Percentiles rank a stretch among this genome's conserved stretches.
Evolutionary conservation across 208 protist genomes (phyloP).

Genomic region (Crithidia acanthocephali): DNA sequence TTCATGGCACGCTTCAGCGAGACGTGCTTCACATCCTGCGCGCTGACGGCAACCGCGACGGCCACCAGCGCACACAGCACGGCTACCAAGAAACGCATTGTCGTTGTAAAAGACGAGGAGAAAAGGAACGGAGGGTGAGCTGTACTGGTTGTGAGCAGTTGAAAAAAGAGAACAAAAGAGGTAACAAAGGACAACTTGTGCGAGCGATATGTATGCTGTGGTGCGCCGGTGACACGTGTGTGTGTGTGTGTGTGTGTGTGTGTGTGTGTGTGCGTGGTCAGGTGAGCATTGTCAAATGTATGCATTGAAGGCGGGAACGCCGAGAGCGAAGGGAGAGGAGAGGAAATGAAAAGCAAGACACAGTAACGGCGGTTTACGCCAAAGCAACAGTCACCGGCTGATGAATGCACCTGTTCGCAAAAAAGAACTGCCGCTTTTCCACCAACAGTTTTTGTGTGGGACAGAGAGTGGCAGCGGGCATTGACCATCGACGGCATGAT

Average conservation of each 20-base stretch:
- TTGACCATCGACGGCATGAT: too few relatives aligned
- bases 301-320: too few relatives aligned
- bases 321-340: too few relatives aligned
- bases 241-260: neutral
- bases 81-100: slow-evolving; percentile 6
- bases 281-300: too few relatives aligned
- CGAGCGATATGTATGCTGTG: neutral
- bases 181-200: neutral
- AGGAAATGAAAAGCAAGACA: too few relatives aligned
- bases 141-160: neutral
- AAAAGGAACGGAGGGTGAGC: neutral
- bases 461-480: too few relatives aligned
- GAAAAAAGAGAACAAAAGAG: neutral
- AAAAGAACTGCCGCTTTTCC: too few relatives aligned
- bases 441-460: too few relatives aligned
- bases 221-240: too few relatives aligned
- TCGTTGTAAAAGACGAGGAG: neutral
- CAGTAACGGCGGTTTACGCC: too few relatives aligned
- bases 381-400: too few relatives aligned
- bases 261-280: neutral
- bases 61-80: slow-evolving; percentile 23
- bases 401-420: too few relatives aligned
- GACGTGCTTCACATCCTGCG: slow-evolving; percentile 32
- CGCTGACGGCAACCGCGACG: slow-evolving; percentile 8
- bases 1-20: slow-evolving; percentile 43